Conservation (phyloP, 225 moss, liverwort and hornwort genomes). For the Marchantia paleacea region DNA sequence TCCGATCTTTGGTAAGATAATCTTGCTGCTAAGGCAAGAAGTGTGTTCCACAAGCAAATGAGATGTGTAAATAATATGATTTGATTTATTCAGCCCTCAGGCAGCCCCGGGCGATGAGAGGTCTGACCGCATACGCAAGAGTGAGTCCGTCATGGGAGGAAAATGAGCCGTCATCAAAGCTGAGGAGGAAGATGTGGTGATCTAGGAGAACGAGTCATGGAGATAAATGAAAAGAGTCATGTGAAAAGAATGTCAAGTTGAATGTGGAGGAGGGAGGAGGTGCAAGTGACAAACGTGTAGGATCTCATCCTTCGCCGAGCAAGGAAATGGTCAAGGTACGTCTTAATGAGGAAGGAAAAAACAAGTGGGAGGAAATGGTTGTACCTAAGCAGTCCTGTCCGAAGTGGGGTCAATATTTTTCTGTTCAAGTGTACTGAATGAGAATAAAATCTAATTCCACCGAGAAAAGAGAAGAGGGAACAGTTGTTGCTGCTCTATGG, state of each 20-base stretch:
- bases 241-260: not conserved
- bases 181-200: not conserved
- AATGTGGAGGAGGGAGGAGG: not conserved
- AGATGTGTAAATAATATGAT: not conserved
- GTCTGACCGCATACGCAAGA: not conserved
- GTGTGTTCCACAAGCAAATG: not conserved
- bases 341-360: not conserved
- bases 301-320: not conserved
- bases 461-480: too few species aligned
- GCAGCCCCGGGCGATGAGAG: not conserved
- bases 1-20: not conserved
- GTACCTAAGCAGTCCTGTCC: too few species aligned
- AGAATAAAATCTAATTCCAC: too few species aligned
- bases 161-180: slow-evolving; percentile 2
- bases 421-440: too few species aligned
- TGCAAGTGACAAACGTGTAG: not conserved
- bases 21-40: not conserved
- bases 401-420: too few species aligned
- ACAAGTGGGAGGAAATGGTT: too few species aligned
- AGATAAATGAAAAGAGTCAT: not conserved
- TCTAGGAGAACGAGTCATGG: not conserved
- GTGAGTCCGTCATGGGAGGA: not conserved
- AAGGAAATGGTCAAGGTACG: not conserved
- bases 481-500: too few species aligned
- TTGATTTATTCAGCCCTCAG: not conserved